Evolutionary conservation across 495 filamentous ascomycete genomes (phyloP), one percentile per base, ranked within the genome.

Genomic region (Xylaria venustula): DNA sequence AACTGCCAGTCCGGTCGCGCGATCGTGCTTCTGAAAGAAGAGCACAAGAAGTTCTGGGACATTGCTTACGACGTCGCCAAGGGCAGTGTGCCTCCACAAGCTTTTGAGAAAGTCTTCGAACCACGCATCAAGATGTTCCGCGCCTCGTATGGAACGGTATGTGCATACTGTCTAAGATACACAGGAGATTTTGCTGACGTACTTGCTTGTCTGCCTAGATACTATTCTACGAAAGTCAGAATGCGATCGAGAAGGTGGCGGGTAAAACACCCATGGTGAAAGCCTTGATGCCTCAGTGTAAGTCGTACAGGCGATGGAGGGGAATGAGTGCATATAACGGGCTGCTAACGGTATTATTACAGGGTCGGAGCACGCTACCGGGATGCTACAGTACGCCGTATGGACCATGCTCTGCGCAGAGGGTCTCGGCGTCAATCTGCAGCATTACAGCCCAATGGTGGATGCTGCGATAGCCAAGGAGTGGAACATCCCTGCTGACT

Each of bases 341-440:
- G 30, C 11, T 34, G 11, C 30, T 34, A 20, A 6, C 17, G 6
- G 15, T 3, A 45, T 20, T 19, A 17, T 45, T 14, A 26, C 51
- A 54, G 51, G 79, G 78, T 75, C 75, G 59, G 72, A 80, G 53
- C 80, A 85, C 65, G 76, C 79, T 26, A 75, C 71, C 49, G 83
- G 74, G 57, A 86, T 86, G 80, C 74, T 80, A 64, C 82, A 85
- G 63, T 81, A 72, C 70, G 67, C 73, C 14, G 61, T 81, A 9
- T 87, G 83, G 84, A 81, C 79, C 0, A 75, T 77, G 0, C 70
- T 87, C 7, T 77, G 81, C 60, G 68, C 71, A 19, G 82, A 85
- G 67, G 83, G 84, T n/a, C 67, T 85, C n/a, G 84, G 82, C 12
- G 75, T 70, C 54, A 85, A 79, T 59, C 69, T 87, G 28, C 84